Base-by-base conservation (phyloP, 306 rosid genomes). In the Vigna nakashimae region DNA sequence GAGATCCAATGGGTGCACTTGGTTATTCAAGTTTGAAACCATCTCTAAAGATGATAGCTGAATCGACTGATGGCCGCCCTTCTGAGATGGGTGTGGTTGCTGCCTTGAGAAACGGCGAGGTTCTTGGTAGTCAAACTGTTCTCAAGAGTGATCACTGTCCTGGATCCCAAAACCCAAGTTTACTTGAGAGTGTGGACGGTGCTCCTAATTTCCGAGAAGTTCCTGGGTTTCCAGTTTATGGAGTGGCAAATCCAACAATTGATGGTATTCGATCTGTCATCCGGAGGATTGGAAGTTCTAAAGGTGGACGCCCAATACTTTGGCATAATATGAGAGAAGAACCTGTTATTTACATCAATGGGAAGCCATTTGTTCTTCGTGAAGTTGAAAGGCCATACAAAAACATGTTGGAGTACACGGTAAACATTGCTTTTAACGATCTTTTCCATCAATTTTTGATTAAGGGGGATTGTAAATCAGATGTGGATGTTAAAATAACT, bases 291-390 rank as follows among this genome's bases (percentile, higher is more conserved):
- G 91, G 94, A 38, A 84, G 89, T 67, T 84, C 86, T 22, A 86
- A 85, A 84, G 82, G 76, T 79, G 89, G 90, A 48, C 58, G 84
- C 17, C 92, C 92, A 45, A 82, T 92, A 79, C 89, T 92, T 72
- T 92, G 97, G 97, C 97, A 92, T 80, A 92, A 92, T 76, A 92
- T 92, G 97, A 92, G 97, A 79, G 97, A 92, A 85, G 97, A 92
- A 78, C 97, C 94, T 62, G 97, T 92, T 65, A 90, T 92, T 79
- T 92, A 92, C 85, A 92, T 92, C 72, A 92, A 89, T 56, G 97
- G 94, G 74, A 88, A 90, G 81, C 97, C 97, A 68, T 92, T 92
- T 82, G 97, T 92, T 69, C 97, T 92, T 20, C 94, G 97, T 28
- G 97, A 92, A 80, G 91, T 92, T 75, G 97, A 92, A 87, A 88